Evolutionary conservation across 2,329 filamentous ascomycete genomes (phyloP).

Genomic region (Cladophialophora psammophila): DNA sequence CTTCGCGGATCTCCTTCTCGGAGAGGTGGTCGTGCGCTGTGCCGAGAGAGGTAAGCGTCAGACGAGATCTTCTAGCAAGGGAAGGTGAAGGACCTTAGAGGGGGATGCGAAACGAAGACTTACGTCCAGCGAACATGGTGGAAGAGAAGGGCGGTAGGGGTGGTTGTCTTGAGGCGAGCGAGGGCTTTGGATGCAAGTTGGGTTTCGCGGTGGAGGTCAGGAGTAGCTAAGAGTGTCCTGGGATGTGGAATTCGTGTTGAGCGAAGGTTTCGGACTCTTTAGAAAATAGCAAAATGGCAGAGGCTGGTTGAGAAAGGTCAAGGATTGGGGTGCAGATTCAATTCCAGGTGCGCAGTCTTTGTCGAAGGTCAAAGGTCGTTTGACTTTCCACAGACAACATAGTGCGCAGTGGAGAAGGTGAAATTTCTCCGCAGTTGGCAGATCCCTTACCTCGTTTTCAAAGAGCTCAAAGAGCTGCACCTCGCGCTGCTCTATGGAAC

Average conservation of each 20-base stretch:
- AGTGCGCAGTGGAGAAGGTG: neutral
- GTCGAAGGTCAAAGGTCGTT: constrained; percentile 3
- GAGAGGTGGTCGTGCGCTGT: constrained; percentile 51
- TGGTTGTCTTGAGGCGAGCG: neutral
- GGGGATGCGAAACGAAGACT: neutral
- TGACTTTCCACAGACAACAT: neutral
- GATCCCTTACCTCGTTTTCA: too few species aligned
- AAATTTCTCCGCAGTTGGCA: neutral
- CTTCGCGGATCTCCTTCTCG: constrained; percentile 57
- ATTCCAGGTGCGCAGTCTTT: neutral
- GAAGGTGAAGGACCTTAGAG: neutral
- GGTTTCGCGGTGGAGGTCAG: too few species aligned
- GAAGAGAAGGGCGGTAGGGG: neutral
- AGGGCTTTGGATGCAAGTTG: neutral
- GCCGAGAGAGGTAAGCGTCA: neutral
- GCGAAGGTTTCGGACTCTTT: neutral
- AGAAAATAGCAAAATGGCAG: neutral
- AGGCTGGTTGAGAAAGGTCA: neutral
- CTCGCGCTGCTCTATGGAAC: neutral
- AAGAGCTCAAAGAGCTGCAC: too few species aligned
- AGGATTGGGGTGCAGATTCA: neutral
- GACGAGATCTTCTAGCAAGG: neutral
- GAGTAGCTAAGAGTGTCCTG: neutral
- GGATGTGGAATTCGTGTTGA: neutral
- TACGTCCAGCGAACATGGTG: constrained; percentile 37